phyloP scores from a whole-genome alignment of 257 asterid genomes.

The Przewalskia tangutica region DNA sequence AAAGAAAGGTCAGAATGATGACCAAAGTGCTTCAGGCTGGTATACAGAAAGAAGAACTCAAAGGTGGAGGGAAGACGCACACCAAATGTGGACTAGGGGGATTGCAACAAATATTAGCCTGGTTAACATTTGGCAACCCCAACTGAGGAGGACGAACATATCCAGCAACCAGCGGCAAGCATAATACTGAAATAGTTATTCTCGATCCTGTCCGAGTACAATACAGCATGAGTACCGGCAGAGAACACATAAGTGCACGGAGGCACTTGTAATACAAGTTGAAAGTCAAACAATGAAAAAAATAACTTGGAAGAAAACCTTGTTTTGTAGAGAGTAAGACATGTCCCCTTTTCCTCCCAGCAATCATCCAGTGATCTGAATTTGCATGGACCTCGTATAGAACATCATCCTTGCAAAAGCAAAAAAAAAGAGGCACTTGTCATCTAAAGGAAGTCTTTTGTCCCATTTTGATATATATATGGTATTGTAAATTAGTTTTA shows the following conservation, averaged over 20 bases:
- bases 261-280: background rate
- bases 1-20: background rate
- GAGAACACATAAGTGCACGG: background rate
- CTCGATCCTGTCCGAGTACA: conserved; percentile 56
- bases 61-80: conserved; percentile 78
- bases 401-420: conserved; percentile 54
- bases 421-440: background rate
- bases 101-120: conserved; percentile 76
- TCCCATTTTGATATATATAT: background rate
- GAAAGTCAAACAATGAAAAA: background rate
- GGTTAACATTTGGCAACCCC: conserved; percentile 58
- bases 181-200: conserved; percentile 59
- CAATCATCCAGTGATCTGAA: conserved; percentile 95
- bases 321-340: conserved; percentile 62
- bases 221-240: background rate
- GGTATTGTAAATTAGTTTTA: background rate
- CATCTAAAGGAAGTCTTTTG: background rate
- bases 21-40: conserved; percentile 32
- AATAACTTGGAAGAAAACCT: conserved; percentile 29
- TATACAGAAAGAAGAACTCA: conserved; percentile 88
- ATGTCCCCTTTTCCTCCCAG: conserved; percentile 92
- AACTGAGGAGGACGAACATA: conserved; percentile 90
- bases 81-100: conserved; percentile 95
- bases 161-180: conserved; percentile 93
- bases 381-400: conserved; percentile 73